phyloP scores from a whole-genome alignment of 306 rosid species.

The Leucaena leucocephala region DNA sequence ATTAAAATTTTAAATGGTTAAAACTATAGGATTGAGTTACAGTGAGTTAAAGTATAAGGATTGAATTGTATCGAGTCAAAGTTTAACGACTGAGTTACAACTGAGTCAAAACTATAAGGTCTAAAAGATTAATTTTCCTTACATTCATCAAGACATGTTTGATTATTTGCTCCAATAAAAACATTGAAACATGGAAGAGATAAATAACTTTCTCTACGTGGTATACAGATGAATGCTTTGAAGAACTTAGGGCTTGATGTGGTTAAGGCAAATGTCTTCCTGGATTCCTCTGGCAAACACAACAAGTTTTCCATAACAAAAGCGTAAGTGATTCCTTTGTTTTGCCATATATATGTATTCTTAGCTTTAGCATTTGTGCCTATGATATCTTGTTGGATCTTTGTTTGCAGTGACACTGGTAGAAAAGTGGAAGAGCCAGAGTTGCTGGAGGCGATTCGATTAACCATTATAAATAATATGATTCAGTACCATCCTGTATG shows the following conservation, averaged over 20 bases:
- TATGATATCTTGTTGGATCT: slow-evolving; percentile 43
- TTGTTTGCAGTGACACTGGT: slow-evolving; percentile 82
- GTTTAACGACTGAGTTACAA: no score
- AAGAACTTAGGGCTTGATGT: slow-evolving; percentile 87
- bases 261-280: slow-evolving; percentile 87
- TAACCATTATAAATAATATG: slow-evolving; percentile 86
- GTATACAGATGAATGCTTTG: slow-evolving; percentile 83
- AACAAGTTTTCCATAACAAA: slow-evolving; percentile 82
- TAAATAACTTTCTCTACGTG: slow-evolving; percentile 33
- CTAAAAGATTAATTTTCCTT: no score
- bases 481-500: slow-evolving; percentile 87
- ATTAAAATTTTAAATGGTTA: no score
- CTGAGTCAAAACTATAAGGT: no score
- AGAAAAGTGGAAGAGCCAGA: slow-evolving; percentile 93
- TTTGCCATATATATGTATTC: slow-evolving; percentile 19
- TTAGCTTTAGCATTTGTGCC: neutral
- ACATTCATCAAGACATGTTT: slow-evolving; percentile 18
- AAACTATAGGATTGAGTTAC: no score
- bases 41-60: no score
- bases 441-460: slow-evolving; percentile 89
- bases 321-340: slow-evolving; percentile 59
- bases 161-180: neutral
- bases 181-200: neutral
- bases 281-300: slow-evolving; percentile 98
- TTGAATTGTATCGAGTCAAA: no score